Evolutionary conservation across 2,329 filamentous ascomycete species (phyloP), one percentile per base, ranked within the genome.

Genomic region (Grosmannia huntii): DNA sequence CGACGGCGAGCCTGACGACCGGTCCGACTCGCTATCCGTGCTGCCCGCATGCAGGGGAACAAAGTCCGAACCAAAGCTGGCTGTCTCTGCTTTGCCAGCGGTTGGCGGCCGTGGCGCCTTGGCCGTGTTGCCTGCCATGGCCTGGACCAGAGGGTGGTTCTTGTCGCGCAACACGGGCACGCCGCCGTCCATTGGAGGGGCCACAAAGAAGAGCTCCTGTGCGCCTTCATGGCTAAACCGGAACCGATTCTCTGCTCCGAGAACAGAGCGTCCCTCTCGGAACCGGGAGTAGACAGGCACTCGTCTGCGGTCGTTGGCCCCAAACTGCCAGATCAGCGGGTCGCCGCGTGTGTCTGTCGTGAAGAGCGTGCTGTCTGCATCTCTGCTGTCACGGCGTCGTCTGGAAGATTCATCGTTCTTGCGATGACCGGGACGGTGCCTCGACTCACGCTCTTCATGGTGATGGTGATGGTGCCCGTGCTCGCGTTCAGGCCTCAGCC

Each of bases 311-410:
- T 96, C 84, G 46, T 87, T 77, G 31, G 81, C 79, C 2, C 88
- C 89, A 68, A 91, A 96, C 28, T 79, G 79, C 51, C 86, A 70
- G 63, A 94, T 90, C 53, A 90, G 78, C 5, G 78, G 74, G 65
- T 97, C 92, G 0, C 92, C 91, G 66, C 83, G 84, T 49, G 75
- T 82, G 70, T 97, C 92, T 56, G 88, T 66, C 51, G 82, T 65
- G 68, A 82, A 91, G 4, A 78, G 58, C 38, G 64, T 58, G 23
- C 60, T 56, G 21, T 55, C 36, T 16, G 14, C 19, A 21, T 59
- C 60, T 3, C 56, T 28, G 14, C 12, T 16, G 9, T 33, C 14
- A 16, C 19, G 16, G 16, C 25, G 27, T 27, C 50, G 23, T 9
- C n/a, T 7, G 25, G 2, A 14, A 5, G 12, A 14, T 16, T 14